These are phyloP conservation scores for Iris macrosiphon DNA, from an alignment of 106 monocot species.

Conservation along the genomic window DNA sequence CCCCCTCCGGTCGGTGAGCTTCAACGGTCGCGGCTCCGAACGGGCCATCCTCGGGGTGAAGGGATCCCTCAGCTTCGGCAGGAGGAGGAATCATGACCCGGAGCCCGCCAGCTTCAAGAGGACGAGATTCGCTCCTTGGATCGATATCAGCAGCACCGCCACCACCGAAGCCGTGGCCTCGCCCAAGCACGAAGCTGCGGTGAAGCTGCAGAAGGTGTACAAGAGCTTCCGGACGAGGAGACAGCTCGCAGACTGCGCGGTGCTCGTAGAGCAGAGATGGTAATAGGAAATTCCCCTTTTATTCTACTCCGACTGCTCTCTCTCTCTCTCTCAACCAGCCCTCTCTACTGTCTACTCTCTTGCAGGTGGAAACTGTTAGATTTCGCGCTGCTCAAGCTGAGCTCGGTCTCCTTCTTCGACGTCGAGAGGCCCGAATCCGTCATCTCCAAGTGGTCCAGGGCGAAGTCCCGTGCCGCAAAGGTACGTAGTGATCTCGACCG, in stretches of 20 bases:
- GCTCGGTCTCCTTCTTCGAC: conserved; percentile 88
- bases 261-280: conserved; percentile 92
- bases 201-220: conserved; percentile 94
- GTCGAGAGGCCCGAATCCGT: conserved; percentile 69
- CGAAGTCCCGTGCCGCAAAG: conserved; percentile 83
- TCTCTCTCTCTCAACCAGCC: not conserved
- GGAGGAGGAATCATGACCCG: conserved; percentile 4
- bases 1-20: conserved; percentile 24
- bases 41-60: conserved; percentile 24
- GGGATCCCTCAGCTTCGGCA: conserved; percentile 57
- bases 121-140: conserved; percentile 12
- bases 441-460: conserved; percentile 81
- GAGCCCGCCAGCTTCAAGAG: not conserved
- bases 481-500: too few relatives aligned
- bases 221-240: conserved; percentile 90
- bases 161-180: not conserved
- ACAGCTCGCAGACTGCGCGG: conserved; percentile 94
- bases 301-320: not conserved
- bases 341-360: not conserved
- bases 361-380: conserved; percentile 93
- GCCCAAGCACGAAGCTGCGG: conserved; percentile 65
- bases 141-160: conserved; percentile 5
- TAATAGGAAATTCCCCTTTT: conserved; percentile 2
- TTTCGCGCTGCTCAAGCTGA: conserved; percentile 83
- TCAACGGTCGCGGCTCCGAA: conserved; percentile 23